Evolutionary conservation across 345 rosid genomes (phyloP).

Genomic region (Eucalyptus viminalis): DNA sequence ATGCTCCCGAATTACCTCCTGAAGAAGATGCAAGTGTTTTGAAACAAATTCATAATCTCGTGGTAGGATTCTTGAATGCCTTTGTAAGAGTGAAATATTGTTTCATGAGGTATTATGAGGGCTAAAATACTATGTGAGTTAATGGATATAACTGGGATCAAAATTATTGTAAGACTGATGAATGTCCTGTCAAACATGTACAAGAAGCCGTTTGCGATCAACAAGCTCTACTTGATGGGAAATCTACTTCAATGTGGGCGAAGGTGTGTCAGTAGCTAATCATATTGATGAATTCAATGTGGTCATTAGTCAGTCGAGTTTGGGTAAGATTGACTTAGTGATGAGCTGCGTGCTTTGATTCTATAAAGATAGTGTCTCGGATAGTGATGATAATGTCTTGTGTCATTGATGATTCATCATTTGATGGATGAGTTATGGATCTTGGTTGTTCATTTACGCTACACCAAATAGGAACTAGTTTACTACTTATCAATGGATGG

Average conservation of each 20-base stretch:
- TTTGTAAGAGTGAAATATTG: not conserved
- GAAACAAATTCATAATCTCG: not conserved
- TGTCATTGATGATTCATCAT: not conserved
- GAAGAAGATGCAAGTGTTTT: not conserved
- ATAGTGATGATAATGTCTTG: not conserved
- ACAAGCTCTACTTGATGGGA: not conserved
- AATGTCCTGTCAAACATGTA: not conserved
- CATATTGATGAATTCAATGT: not conserved
- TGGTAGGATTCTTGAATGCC: not conserved
- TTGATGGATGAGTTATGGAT: not conserved
- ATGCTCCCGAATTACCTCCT: not conserved
- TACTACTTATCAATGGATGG: not conserved
- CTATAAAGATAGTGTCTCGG: not conserved
- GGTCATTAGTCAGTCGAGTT: accelerated
- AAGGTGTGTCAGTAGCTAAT: not conserved
- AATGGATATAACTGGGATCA: not conserved
- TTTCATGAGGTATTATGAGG: not conserved
- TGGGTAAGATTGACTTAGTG: not conserved
- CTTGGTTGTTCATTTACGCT: not conserved
- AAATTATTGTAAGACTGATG: not conserved
- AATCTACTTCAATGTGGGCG: not conserved
- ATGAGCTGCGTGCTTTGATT: not conserved
- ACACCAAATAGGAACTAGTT: not conserved
- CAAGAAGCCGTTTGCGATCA: accelerated
- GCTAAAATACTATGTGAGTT: not conserved